Percentiles rank a stretch among this genome's conserved stretches.
These are phyloP conservation scores for Cladophialophora carrionii DNA, from an alignment of 2,329 filamentous ascomycete genomes.

Conservation along the genomic window DNA sequence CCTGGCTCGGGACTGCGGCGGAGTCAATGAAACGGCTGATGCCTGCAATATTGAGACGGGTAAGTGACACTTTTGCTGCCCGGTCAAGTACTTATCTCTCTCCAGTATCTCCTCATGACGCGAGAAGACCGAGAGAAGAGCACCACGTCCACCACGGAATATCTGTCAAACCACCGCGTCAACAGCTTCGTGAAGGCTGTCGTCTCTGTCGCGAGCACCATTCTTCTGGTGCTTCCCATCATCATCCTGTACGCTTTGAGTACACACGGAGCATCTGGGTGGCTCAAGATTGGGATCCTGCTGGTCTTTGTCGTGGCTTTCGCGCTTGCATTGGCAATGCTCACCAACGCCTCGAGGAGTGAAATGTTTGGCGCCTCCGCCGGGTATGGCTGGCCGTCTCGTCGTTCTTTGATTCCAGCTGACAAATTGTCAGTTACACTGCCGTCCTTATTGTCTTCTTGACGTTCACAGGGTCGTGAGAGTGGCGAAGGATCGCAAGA, in stretches of 20 bases:
- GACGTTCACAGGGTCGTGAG: neutral
- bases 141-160: neutral
- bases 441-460: conserved; percentile 4
- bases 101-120: conserved; percentile 2
- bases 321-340: neutral
- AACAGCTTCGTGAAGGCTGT: conserved; percentile 2
- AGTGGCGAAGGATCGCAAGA: neutral
- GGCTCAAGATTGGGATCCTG: conserved; percentile 5
- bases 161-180: conserved; percentile 1
- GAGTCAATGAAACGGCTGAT: conserved; percentile 6
- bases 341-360: conserved; percentile 6
- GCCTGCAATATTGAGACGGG: conserved; percentile 1
- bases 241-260: conserved; percentile 4
- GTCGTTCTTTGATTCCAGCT: neutral
- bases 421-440: neutral
- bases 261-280: neutral
- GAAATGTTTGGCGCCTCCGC: neutral
- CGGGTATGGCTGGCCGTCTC: neutral
- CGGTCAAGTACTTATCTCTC: neutral
- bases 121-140: conserved; percentile 2
- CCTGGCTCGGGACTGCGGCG: conserved; percentile 3
- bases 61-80: neutral
- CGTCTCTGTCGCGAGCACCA: neutral
- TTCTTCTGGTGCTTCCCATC: conserved; percentile 1
- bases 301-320: conserved; percentile 3